phyloP scores from a whole-genome alignment of 1,139 yeast genomes.

The Candida sp. region DNA sequence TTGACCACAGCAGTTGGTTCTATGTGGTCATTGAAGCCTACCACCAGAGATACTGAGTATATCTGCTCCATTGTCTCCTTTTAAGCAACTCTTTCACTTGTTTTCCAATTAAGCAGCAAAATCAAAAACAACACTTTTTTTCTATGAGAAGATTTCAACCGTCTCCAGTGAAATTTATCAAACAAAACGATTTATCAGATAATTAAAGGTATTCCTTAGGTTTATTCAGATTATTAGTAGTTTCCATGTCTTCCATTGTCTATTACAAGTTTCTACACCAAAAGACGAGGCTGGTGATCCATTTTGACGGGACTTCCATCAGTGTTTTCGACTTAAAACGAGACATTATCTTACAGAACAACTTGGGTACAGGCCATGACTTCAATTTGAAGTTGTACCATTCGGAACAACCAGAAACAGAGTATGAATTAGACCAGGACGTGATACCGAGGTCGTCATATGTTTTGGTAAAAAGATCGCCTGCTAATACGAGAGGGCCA shows the following conservation, averaged over 20 bases:
- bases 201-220: too few species aligned
- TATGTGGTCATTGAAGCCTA: conserved; percentile 23
- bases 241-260: conserved; percentile 79
- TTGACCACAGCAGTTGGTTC: conserved; percentile 14
- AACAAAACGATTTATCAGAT: too few species aligned
- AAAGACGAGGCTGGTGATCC: conserved; percentile 71
- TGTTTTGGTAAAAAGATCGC: conserved; percentile 78
- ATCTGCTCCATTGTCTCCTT: conserved; percentile 6
- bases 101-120: neutral
- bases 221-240: too few species aligned
- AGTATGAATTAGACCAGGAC: conserved; percentile 86
- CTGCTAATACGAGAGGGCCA: conserved; percentile 43
- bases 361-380: conserved; percentile 79
- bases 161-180: too few species aligned
- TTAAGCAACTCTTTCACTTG: too few species aligned
- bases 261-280: conserved; percentile 88
- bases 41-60: conserved; percentile 17
- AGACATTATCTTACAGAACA: conserved; percentile 81
- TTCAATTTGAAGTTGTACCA: conserved; percentile 71
- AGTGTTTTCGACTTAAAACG: conserved; percentile 92
- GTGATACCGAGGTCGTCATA: conserved; percentile 87
- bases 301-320: conserved; percentile 95
- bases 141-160: too few species aligned
- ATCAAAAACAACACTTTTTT: neutral
- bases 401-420: conserved; percentile 67